Base-by-base conservation (phyloP, 192 early-diverging fungal species). In the Hyaloraphidium curvatum region DNA sequence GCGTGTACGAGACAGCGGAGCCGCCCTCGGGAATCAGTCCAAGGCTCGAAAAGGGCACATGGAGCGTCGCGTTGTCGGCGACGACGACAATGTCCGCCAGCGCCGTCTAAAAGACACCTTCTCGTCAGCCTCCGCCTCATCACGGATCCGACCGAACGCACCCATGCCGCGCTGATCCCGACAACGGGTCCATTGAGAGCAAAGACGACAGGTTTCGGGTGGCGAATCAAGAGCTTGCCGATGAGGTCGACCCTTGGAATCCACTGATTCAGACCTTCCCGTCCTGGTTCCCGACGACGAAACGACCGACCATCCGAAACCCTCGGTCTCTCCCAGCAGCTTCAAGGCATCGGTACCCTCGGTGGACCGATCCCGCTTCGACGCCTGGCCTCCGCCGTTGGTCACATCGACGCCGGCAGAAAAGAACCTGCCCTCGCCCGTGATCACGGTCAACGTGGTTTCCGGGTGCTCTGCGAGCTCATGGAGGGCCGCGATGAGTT, bases 131-230 rank as follows among this genome's bases (percentile, higher is more conserved):
- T n/a, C n/a, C n/a, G n/a, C n/a, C n/a, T n/a, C n/a, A n/a, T n/a
- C n/a, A n/a, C n/a, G n/a, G 17, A 37, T 11, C 11, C 35, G 17
- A 13, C 35, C 11, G 11, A 37, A 37, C 35, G 35, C 17, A 48
- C 19, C 43, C 43, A 48, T 21, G 43, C 43, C 7, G 43, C 43
- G 11, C 17, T 48, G 43, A 48, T 48, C 9, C 43, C 43, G 43
- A 48, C 43, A 4, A 48, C 43, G 43, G 43, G 43, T 22, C 43
- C 43, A 19, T 48, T 48, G 43, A 48, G 43, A 5, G 43, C 43
- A 19, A 48, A 48, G 23, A 48, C 43, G 14, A 48, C 17, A 25
- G 25, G 7, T 48, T 48, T 48, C 19, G 43, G 43, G 23, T 48
- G 43, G 17, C 25, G 43, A 25, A 25, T 13, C 17, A 13, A 37